Evolutionary conservation across 1,284 basidiomycete species (phyloP), one percentile per base, ranked within the genome.

Genomic region (Inonotus hispidus): DNA sequence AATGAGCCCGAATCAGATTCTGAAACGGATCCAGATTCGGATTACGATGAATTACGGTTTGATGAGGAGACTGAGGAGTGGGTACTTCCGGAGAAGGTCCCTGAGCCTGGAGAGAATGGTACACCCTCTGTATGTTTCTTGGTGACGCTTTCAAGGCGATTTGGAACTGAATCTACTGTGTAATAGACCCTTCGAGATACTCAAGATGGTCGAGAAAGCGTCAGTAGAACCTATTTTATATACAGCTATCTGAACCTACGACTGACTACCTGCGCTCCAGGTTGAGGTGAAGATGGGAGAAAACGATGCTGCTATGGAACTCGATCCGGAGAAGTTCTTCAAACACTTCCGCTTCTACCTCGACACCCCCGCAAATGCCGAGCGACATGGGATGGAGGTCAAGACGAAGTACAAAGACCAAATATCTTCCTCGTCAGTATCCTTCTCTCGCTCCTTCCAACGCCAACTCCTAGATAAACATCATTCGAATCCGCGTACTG

Each of bases 311-410:
- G 87, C 82, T 1, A 85, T 82, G 78, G 82, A 87, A 63, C 93
- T 95, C 66, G 92, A 95, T 70, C 78, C 84, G 53, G 80, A 86
- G 16, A 73, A 76, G 61, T 87, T 92, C 57, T 95, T 95, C 74
- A 84, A 72, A 65, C 90, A 95, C 71, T 72, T 95, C 61, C 86
- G 84, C 66, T 95, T 95, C 74, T 97, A 96, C 73, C 77, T 97
- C 41, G 94, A 96, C 72, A 84, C 90, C 1, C 80, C 85, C 0
- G 77, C 77, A 8, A 93, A 93, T 68, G 92, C 93, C 0, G 71
- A 70, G 6, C 74, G 76, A 67, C 81, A 92, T 65, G 82, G 78
- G 0, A 82, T 96, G 75, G 47, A 66, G 2, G 73, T 82, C 5
- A 83, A 82, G 60, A 72, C 78, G n/a, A 85, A 82, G 68, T 69